These are phyloP conservation scores for Aspergillus indologenus DNA, from an alignment of 495 filamentous ascomycete species.

Conservation along the genomic window DNA sequence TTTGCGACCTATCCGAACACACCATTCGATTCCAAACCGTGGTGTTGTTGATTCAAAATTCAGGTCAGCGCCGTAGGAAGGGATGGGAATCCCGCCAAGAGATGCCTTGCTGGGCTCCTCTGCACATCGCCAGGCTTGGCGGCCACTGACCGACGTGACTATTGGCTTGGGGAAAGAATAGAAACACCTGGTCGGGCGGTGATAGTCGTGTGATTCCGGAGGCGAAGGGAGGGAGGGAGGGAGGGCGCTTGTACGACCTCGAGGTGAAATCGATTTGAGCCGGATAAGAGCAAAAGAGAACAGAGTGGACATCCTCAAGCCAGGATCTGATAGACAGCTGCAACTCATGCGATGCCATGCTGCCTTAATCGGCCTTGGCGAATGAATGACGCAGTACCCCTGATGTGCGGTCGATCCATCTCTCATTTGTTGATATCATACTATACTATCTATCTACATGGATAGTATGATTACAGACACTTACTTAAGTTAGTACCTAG, in stretches of 20 bases:
- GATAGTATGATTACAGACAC: background rate
- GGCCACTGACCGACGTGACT: background rate
- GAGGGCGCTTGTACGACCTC: background rate
- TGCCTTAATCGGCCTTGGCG: background rate
- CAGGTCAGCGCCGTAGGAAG: background rate
- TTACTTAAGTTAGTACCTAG: too few relatives aligned
- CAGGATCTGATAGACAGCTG: background rate
- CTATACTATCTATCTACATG: background rate
- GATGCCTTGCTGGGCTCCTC: conserved; percentile 6
- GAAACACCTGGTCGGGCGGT: background rate
- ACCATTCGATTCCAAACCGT: background rate
- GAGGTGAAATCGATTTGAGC: background rate
- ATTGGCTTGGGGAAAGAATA: background rate
- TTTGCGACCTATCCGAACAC: background rate
- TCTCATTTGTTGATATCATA: background rate
- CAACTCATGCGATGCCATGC: background rate
- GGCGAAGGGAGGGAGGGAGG: background rate
- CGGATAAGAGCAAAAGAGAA: background rate
- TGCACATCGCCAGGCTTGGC: conserved; percentile 18
- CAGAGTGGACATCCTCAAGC: background rate
- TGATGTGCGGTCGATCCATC: background rate
- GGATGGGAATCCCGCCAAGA: conserved; percentile 10
- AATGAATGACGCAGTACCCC: background rate
- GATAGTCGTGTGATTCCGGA: background rate
- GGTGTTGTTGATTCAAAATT: background rate